A percentile compares a stretch with the other conserved stretches of the same genome.
Evolutionary conservation across 1,139 yeast genomes (phyloP).

Genomic region (Pneumocystis canis): DNA sequence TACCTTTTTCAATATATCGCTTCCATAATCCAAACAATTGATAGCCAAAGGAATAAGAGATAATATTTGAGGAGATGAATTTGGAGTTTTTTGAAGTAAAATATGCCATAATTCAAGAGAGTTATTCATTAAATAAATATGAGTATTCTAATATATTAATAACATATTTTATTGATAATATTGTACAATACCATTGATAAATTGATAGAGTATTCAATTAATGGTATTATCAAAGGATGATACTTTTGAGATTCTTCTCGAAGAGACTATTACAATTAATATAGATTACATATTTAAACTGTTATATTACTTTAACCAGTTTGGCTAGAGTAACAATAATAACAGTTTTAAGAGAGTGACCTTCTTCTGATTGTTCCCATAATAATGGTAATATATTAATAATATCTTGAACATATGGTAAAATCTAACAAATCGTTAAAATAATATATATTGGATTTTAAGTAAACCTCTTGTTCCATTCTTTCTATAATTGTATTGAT

Average conservation of each 20-base stretch:
- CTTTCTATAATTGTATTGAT: slow-evolving; percentile 49
- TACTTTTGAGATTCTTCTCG: slow-evolving; percentile 45
- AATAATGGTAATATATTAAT: slow-evolving; percentile 50
- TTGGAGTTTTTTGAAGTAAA: slow-evolving; percentile 39
- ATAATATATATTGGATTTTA: slow-evolving; percentile 2
- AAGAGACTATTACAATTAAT: slow-evolving; percentile 31
- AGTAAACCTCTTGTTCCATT: slow-evolving; percentile 23
- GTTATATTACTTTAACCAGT: slow-evolving; percentile 28
- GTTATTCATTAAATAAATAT: slow-evolving; percentile 63
- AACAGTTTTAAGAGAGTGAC: slow-evolving; percentile 55
- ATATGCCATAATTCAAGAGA: slow-evolving; percentile 77
- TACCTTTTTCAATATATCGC: slow-evolving; percentile 49
- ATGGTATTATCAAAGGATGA: slow-evolving; percentile 51
- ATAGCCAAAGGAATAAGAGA: slow-evolving; percentile 37
- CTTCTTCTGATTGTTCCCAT: slow-evolving; percentile 55
- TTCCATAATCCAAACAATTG: slow-evolving; percentile 18
- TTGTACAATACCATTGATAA: slow-evolving; percentile 34
- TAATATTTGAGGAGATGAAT: slow-evolving; percentile 31
- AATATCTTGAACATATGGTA: slow-evolving; percentile 31
- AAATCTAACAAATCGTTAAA: slow-evolving; percentile 12
- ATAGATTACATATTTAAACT: background rate
- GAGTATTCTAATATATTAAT: slow-evolving; percentile 24
- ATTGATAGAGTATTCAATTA: slow-evolving; percentile 50
- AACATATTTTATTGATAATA: background rate
- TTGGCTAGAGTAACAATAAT: slow-evolving; percentile 55